Percentiles rank a stretch among this genome's conserved stretches.
These are phyloP conservation scores for Naganishia onofrii DNA, from an alignment of 768 basidiomycete genomes.

Conservation along the genomic window DNA sequence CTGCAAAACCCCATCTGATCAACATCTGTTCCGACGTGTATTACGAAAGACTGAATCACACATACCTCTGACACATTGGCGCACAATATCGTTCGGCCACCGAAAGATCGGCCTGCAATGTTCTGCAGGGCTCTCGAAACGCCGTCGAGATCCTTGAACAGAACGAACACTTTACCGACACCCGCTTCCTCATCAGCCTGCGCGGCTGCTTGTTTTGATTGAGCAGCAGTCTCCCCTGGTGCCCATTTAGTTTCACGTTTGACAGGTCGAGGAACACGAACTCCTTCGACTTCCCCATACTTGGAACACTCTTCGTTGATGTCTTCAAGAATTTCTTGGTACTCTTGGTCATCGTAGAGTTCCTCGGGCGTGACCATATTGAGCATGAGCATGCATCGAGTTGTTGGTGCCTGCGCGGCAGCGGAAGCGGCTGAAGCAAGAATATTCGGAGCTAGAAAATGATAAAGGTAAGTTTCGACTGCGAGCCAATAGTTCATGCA, in stretches of 20 bases:
- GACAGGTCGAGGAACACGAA: slow-evolving; percentile 81
- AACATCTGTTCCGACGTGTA: background rate
- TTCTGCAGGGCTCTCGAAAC: slow-evolving; percentile 74
- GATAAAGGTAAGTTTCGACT: slow-evolving; percentile 7
- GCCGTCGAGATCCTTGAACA: slow-evolving; percentile 64
- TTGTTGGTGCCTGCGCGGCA: slow-evolving; percentile 58
- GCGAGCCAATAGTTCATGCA: slow-evolving; percentile 57
- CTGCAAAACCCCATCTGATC: slow-evolving; percentile 30
- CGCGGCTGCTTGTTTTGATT: slow-evolving; percentile 78
- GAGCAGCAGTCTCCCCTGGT: slow-evolving; percentile 40
- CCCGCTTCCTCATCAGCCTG: slow-evolving; percentile 70
- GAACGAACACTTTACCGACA: slow-evolving; percentile 93
- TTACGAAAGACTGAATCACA: slow-evolving; percentile 26
- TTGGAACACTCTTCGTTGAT: slow-evolving; percentile 83
- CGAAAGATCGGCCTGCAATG: slow-evolving; percentile 54
- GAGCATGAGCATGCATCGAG: slow-evolving; percentile 89
- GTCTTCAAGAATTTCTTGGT: slow-evolving; percentile 89
- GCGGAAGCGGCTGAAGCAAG: slow-evolving; percentile 35
- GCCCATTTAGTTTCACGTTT: slow-evolving; percentile 54
- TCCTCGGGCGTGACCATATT: slow-evolving; percentile 98
- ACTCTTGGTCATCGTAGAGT: slow-evolving; percentile 82
- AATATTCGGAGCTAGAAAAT: slow-evolving; percentile 44
- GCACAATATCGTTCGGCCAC: slow-evolving; percentile 50
- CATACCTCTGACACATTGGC: slow-evolving; percentile 50
- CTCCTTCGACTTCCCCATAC: slow-evolving; percentile 76